Percentiles rank a stretch among this genome's conserved stretches.
These are phyloP conservation scores for Candida xyloterini DNA, from an alignment of 805 yeast genomes.

Conservation along the genomic window DNA sequence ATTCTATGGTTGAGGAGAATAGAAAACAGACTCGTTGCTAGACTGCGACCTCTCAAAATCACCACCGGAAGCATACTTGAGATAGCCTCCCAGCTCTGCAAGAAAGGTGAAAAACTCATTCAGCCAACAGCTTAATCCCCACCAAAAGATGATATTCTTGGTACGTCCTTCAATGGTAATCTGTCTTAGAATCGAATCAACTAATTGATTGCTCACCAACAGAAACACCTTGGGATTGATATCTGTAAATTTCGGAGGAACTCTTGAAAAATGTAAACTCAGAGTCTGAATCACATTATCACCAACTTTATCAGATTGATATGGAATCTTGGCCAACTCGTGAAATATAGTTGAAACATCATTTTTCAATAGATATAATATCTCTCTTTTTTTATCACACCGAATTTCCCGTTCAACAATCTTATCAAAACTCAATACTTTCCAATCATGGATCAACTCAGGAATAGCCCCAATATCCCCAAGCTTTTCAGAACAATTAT, in stretches of 20 bases:
- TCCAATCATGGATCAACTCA: constrained; percentile 28
- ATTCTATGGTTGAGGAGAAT: constrained; percentile 6
- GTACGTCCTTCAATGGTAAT: constrained; percentile 52
- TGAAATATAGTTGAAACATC: constrained; percentile 30
- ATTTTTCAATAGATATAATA: constrained; percentile 34
- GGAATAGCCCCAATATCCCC: constrained; percentile 38
- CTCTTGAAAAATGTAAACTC: constrained; percentile 16
- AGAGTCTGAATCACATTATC: constrained; percentile 16
- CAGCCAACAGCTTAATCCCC: constrained; percentile 72
- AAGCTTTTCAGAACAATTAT: constrained; percentile 42
- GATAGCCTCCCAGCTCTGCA: constrained; percentile 59
- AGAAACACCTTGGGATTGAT: constrained; percentile 55
- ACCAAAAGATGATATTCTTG: constrained; percentile 68
- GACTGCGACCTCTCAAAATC: constrained; percentile 16
- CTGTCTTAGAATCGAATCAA: constrained; percentile 61
- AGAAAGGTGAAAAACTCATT: constrained; percentile 70
- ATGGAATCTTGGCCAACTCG: background rate
- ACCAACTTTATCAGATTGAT: constrained; percentile 3
- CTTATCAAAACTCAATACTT: constrained; percentile 38
- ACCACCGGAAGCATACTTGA: constrained; percentile 31
- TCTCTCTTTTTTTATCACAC: constrained; percentile 16
- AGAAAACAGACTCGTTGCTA: constrained; percentile 14
- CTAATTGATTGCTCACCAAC: constrained; percentile 48
- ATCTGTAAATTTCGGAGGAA: constrained; percentile 40
- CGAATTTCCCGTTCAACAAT: constrained; percentile 18